Percentiles rank a stretch among this genome's conserved stretches.
Evolutionary conservation across 1,139 yeast genomes (phyloP).

Genomic region (Suhomyces yuchorum): DNA sequence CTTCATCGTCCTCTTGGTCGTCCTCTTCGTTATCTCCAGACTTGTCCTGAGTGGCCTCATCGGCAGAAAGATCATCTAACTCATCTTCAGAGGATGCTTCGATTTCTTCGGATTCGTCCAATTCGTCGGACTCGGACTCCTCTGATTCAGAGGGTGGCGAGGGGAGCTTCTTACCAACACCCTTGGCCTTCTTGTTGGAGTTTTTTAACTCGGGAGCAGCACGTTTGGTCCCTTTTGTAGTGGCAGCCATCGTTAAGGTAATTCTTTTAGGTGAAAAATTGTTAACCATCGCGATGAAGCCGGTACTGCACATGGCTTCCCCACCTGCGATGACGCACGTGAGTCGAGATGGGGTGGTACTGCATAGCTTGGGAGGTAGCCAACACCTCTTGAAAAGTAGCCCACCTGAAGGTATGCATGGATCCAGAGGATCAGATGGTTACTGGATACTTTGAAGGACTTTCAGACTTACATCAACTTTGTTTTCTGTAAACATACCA

Average conservation of each 20-base stretch:
- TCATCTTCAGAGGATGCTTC: conserved; percentile 23
- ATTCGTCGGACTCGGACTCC: conserved; percentile 14
- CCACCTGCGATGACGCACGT: no score
- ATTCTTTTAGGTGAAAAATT: conserved; percentile 8
- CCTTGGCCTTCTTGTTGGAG: conserved; percentile 34
- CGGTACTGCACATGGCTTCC: neutral
- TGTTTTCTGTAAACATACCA: no score
- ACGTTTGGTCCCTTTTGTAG: conserved; percentile 40
- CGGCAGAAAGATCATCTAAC: conserved; percentile 25
- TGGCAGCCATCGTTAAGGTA: conserved; percentile 25
- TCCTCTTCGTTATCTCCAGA: conserved; percentile 23
- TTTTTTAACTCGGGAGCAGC: conserved; percentile 23
- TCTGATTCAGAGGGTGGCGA: conserved; percentile 19
- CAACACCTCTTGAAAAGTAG: no score
- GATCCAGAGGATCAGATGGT: no score
- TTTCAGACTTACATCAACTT: no score
- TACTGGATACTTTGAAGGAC: no score
- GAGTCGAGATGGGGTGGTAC: no score
- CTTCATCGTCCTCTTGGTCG: conserved; percentile 22
- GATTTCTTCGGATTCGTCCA: conserved; percentile 15
- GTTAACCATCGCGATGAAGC: conserved; percentile 12
- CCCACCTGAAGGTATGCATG: no score
- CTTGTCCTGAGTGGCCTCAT: conserved; percentile 21
- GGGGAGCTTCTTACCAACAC: conserved; percentile 21
- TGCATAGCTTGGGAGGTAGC: no score